Evolutionary conservation across 495 filamentous ascomycete genomes (phyloP).

Genomic region (Xylaria nigripes): DNA sequence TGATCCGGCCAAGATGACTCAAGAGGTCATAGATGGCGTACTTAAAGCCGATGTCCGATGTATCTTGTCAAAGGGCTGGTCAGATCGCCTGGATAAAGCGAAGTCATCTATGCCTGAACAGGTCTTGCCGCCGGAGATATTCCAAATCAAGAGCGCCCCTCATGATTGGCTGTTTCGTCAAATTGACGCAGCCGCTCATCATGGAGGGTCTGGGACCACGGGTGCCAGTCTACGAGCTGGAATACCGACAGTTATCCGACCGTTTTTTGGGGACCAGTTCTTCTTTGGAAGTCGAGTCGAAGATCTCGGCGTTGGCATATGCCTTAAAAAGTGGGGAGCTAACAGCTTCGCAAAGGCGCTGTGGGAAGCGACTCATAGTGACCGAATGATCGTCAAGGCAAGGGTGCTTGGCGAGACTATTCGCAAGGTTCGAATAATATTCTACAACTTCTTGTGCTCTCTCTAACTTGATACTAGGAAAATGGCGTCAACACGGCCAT

Average conservation of each 20-base stretch:
- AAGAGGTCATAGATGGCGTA: conserved; percentile 83
- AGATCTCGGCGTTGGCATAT: conserved; percentile 86
- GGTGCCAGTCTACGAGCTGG: conserved; percentile 89
- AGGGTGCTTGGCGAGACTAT: conserved; percentile 75
- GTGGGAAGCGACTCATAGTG: conserved; percentile 84
- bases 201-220: conserved; percentile 92
- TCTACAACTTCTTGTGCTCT: background rate
- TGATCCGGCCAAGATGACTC: conserved; percentile 78
- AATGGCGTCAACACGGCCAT: conserved; percentile 83
- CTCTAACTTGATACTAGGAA: conserved; percentile 49
- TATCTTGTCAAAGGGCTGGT: conserved; percentile 98
- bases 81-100: conserved; percentile 57
- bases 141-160: conserved; percentile 81
- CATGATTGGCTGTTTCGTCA: conserved; percentile 96
- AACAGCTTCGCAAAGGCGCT: conserved; percentile 72
- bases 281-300: conserved; percentile 88
- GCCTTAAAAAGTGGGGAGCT: conserved; percentile 79
- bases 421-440: conserved; percentile 56
- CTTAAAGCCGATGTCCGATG: conserved; percentile 89
- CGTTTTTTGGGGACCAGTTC: conserved; percentile 96
- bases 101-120: conserved; percentile 52
- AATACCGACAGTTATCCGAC: conserved; percentile 88
- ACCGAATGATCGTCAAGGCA: conserved; percentile 85
- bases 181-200: conserved; percentile 90
- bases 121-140: conserved; percentile 68